These are phyloP conservation scores for Borealophlyctis nickersoniae DNA, from an alignment of 192 early-diverging fungal species.

Conservation along the genomic window DNA sequence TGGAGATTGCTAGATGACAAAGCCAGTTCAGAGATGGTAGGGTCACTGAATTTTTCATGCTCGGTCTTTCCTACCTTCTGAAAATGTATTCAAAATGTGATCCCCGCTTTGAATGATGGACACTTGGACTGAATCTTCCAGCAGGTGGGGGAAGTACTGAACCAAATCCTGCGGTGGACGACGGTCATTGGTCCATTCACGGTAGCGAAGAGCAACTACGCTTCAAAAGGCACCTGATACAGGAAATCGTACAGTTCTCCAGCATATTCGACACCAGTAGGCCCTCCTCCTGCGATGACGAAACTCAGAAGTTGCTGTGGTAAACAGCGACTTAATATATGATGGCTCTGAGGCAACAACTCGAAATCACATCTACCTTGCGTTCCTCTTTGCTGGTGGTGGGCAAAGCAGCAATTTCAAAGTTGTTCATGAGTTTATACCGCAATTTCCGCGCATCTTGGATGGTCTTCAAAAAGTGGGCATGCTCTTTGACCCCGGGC, in stretches of 20 bases:
- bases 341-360: no score
- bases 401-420: conserved; percentile 66
- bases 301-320: conserved; percentile 55
- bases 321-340: no score
- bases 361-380: conserved; percentile 23
- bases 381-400: conserved; percentile 56
- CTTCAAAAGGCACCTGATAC: conserved; percentile 28
- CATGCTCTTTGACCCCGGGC: conserved; percentile 63
- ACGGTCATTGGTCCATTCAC: not conserved
- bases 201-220: conserved; percentile 18
- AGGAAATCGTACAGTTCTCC: conserved; percentile 56
- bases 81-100: conserved; percentile 74
- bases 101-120: conserved; percentile 65
- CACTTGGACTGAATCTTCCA: conserved; percentile 52
- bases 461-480: conserved; percentile 61
- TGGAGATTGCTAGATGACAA: conserved; percentile 47
- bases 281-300: conserved; percentile 73
- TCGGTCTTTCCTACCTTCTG: conserved; percentile 23
- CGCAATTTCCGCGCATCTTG: conserved; percentile 62
- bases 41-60: not conserved
- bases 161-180: conserved; percentile 27
- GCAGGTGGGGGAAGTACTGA: conserved; percentile 61
- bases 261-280: conserved; percentile 69
- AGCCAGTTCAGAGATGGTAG: not conserved
- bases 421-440: conserved; percentile 55